Evolutionary conservation across 2,329 filamentous ascomycete genomes (phyloP).

Genomic region (Penicillium sp.): DNA sequence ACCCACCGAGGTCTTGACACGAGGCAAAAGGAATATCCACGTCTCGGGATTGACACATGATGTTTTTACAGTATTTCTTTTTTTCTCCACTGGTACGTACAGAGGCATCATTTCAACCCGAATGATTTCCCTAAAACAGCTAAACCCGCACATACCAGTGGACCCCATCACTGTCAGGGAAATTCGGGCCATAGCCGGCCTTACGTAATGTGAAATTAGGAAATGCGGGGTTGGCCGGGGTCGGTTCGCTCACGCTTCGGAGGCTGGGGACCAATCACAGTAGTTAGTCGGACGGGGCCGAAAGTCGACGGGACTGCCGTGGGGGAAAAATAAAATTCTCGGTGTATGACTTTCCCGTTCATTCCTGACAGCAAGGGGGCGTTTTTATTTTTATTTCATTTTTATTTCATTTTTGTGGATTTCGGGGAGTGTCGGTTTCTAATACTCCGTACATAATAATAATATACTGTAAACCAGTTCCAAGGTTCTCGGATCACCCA

Average conservation of each 20-base stretch:
- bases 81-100: neutral
- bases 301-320: conserved; percentile 12
- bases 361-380: conserved; percentile 1
- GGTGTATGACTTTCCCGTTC: conserved; percentile 21
- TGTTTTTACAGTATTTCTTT: neutral
- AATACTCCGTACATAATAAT: neutral
- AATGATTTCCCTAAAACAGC: neutral
- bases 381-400: neutral
- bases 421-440: neutral
- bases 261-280: conserved; percentile 21
- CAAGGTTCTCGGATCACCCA: conserved; percentile 10
- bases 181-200: conserved; percentile 9
- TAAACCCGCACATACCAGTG: neutral
- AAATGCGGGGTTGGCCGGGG: conserved; percentile 30
- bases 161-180: neutral
- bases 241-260: conserved; percentile 23
- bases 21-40: conserved; percentile 19
- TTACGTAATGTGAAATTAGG: conserved; percentile 23
- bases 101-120: neutral
- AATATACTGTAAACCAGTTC: conserved; percentile 3
- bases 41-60: conserved; percentile 1
- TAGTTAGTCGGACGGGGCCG: conserved; percentile 16
- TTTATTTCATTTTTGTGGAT: neutral
- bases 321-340: conserved; percentile 9
- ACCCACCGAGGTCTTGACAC: conserved; percentile 8